phyloP scores from a whole-genome alignment of 495 filamentous ascomycete genomes.

The Xylaria scruposa region DNA sequence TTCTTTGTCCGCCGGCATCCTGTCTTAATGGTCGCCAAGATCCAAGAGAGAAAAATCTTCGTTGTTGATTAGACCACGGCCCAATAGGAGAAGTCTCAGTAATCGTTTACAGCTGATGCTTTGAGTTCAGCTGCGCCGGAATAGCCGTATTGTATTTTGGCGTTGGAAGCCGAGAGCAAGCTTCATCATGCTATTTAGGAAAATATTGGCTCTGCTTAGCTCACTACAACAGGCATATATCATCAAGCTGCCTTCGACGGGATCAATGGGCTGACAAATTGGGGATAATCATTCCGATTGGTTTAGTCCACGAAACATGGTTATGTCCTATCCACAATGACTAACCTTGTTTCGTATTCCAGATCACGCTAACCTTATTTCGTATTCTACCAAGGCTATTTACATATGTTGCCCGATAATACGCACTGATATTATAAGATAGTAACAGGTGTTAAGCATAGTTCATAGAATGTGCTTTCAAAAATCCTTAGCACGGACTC shows the following conservation, averaged over 20 bases:
- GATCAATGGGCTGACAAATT: not conserved
- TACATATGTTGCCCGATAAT: not conserved
- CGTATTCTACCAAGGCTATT: not conserved
- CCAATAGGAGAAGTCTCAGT: not conserved
- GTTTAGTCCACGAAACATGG: not conserved
- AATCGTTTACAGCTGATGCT: not conserved
- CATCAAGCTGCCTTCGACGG: not conserved
- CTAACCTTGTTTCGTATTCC: constrained; percentile 40
- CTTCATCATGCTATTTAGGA: not conserved
- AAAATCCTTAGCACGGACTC: not conserved
- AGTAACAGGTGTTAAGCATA: too few relatives aligned
- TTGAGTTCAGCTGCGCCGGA: not conserved
- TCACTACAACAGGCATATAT: not conserved
- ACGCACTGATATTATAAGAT: not conserved
- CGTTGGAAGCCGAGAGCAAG: not conserved
- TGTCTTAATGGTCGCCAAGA: not conserved
- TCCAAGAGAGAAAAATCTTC: not conserved
- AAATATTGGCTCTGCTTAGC: not conserved
- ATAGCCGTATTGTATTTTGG: not conserved
- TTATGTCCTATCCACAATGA: not conserved
- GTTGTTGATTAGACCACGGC: not conserved
- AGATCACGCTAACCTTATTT: constrained; percentile 17
- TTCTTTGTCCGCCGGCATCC: not conserved
- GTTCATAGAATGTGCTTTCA: not conserved
- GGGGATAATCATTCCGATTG: not conserved